Evolutionary conservation across 208 protist genomes (phyloP), one percentile per base, ranked within the genome.

Genomic region (Wallacemonas sp.): DNA sequence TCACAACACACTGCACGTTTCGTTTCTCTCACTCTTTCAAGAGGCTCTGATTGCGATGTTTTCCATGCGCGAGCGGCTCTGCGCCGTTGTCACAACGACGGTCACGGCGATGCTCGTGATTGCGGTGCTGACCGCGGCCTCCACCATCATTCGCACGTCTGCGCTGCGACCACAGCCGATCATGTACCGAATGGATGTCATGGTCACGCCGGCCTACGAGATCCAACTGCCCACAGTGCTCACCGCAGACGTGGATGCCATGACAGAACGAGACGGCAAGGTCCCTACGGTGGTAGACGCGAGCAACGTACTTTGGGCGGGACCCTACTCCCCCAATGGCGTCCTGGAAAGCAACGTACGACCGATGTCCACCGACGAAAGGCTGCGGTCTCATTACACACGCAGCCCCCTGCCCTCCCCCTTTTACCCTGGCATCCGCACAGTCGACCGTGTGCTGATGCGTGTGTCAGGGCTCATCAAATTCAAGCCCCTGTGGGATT

Each of bases 401-500:
- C 25, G 48, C 23, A 22, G 7, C 42, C 42, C 11, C 20, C 20
- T 48, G 12, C 42, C 42, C 18, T 4, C 42, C 5, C 11, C 11
- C 20, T 4, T 20, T 4, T 22, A 55, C 26, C 14, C 48, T 5
- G 48, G 20, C 4, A 20, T 70, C 14, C 76, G 77, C 69, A 33
- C 54, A 7, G 67, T 64, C 20, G 67, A 92, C 46, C 71, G 75
- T 32, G 22, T 89, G 11, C 12, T 77, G 2, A 5, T 92, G 25
- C 61, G 49, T 14, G 36, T 91, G 20, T 78, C 61, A 2, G 70
- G 78, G 57, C 54, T 32, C 4, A 61, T 81, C 11, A 78, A 92
- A 68, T 88, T 94, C 22, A 62, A 67, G 0, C 45, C 59, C 16
- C 59, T 69, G 3, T 94, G 84, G 83, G 82, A 92, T 74, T 94